These are phyloP conservation scores for Fraxinus cuspidata DNA, from an alignment of 257 asterid species.

Conservation along the genomic window DNA sequence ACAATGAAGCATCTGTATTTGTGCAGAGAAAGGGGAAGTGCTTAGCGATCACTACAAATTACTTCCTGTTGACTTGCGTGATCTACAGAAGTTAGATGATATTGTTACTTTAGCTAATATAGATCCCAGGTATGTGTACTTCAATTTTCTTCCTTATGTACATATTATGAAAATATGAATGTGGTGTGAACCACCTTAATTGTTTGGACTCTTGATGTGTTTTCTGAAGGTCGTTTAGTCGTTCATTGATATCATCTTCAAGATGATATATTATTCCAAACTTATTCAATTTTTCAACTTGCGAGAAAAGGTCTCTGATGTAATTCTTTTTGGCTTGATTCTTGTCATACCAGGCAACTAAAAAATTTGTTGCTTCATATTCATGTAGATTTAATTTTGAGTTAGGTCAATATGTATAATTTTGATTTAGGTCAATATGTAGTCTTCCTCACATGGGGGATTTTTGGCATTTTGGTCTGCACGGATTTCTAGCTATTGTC, in stretches of 20 bases:
- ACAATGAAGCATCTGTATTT: constrained; percentile 31
- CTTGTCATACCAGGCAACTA: neutral
- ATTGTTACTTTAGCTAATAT: constrained; percentile 68
- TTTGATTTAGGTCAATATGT: neutral
- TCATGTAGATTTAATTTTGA: neutral
- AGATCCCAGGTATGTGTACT: constrained; percentile 74
- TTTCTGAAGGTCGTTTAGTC: neutral
- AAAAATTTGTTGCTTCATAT: constrained; percentile 11
- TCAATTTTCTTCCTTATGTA: constrained; percentile 17
- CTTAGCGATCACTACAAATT: constrained; percentile 82
- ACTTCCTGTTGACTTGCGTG: constrained; percentile 89
- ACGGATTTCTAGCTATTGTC: neutral
- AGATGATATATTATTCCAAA: neutral
- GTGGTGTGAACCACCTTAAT: neutral
- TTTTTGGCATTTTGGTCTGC: neutral
- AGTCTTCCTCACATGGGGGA: neutral
- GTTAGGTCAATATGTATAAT: neutral
- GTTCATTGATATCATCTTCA: constrained; percentile 7
- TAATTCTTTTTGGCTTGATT: neutral
- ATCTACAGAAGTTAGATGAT: constrained; percentile 64
- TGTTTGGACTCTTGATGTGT: constrained; percentile 2
- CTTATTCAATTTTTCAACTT: neutral
- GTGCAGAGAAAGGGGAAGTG: constrained; percentile 91
- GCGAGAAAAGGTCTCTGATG: constrained; percentile 6
- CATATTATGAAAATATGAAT: neutral